phyloP scores from a whole-genome alignment of 2,329 filamentous ascomycete genomes.

The Aureobasidium sp. region DNA sequence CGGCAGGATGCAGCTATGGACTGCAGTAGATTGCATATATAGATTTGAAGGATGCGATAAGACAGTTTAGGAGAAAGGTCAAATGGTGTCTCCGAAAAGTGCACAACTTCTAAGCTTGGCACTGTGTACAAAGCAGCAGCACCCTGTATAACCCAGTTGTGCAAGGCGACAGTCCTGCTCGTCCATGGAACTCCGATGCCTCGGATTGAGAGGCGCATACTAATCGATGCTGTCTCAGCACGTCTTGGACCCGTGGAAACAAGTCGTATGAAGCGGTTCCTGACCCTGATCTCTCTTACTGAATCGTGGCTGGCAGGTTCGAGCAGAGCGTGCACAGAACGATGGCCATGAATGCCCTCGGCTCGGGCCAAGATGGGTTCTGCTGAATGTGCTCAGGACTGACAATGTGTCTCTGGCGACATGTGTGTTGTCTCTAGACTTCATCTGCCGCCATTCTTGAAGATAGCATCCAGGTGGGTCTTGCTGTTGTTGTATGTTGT shows the following conservation, averaged over 20 bases:
- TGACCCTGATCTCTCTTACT: background rate
- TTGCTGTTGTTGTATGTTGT: conserved; percentile 93
- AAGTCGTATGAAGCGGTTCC: background rate
- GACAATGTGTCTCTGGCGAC: background rate
- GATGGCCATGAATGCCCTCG: background rate
- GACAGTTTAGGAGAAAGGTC: conserved; percentile 9
- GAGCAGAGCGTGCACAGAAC: background rate
- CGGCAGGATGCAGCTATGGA: background rate
- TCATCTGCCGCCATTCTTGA: conserved; percentile 44
- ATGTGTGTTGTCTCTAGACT: background rate
- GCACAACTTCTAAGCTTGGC: background rate
- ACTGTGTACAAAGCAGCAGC: background rate
- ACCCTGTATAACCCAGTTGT: background rate
- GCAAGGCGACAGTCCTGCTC: background rate
- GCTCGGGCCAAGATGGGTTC: background rate
- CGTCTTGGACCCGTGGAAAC: background rate
- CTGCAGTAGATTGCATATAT: conserved; percentile 11
- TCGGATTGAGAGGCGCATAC: background rate
- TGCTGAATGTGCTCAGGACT: background rate
- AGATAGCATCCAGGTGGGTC: conserved; percentile 82
- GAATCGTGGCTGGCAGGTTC: background rate
- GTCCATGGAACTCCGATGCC: background rate
- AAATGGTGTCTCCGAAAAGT: background rate
- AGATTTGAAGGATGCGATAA: conserved; percentile 13
- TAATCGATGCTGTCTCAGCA: background rate